Percentiles rank a stretch among this genome's conserved stretches.
Conservation (phyloP, 2,329 filamentous ascomycete species). For the Aspergillus transmontanensis region DNA sequence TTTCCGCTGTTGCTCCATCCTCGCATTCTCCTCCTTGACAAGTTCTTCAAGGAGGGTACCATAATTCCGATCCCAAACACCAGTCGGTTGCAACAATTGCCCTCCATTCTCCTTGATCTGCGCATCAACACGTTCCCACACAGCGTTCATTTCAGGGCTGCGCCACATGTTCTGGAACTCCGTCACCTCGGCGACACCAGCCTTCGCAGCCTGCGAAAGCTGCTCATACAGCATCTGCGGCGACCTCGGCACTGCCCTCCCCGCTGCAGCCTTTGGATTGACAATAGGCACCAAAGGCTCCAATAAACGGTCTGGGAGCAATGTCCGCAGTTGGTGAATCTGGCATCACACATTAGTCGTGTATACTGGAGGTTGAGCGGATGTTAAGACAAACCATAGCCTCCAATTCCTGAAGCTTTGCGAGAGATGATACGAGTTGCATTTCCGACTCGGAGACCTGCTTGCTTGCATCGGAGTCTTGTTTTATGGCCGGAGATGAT, state of each 20-base stretch:
- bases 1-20: constrained; percentile 27
- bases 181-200: constrained; percentile 40
- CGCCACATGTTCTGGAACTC: constrained; percentile 45
- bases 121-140: constrained; percentile 42
- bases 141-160: constrained; percentile 40
- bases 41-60: constrained; percentile 35
- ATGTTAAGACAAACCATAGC: constrained; percentile 23
- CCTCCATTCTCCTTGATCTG: constrained; percentile 42
- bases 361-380: not conserved
- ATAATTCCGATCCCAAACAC: constrained; percentile 47
- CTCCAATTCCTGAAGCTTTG: constrained; percentile 45
- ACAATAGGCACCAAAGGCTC: constrained; percentile 43
- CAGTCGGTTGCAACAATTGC: constrained; percentile 37
- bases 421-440: constrained; percentile 42
- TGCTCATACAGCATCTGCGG: constrained; percentile 39
- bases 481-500: not conserved
- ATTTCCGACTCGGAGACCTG: constrained; percentile 37
- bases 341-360: constrained; percentile 22
- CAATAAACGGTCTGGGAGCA: constrained; percentile 44
- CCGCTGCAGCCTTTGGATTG: constrained; percentile 29
- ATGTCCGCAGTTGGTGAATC: constrained; percentile 46
- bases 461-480: constrained; percentile 2
- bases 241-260: constrained; percentile 31
- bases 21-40: constrained; percentile 29
- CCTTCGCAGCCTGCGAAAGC: constrained; percentile 37